A percentile compares a stretch with the other conserved stretches of the same genome.
phyloP scores from a whole-genome alignment of 495 filamentous ascomycete genomes.

The Hyaloscypha variabilis region DNA sequence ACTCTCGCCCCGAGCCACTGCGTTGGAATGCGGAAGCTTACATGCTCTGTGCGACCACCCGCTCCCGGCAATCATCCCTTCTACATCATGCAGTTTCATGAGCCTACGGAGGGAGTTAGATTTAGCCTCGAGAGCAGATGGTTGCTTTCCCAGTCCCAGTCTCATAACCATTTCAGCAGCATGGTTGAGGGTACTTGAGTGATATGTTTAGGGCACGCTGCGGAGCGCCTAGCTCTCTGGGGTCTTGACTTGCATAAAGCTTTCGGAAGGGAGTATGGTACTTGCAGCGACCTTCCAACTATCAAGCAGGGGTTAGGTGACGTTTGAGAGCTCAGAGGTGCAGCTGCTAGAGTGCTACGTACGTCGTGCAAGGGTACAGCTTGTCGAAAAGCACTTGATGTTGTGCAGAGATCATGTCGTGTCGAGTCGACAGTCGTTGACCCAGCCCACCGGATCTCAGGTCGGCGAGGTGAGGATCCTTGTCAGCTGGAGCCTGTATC shows the following conservation, averaged over 20 bases:
- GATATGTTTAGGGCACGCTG: background rate
- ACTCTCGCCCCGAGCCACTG: background rate
- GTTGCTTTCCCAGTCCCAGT: too few species aligned
- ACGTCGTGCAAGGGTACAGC: background rate
- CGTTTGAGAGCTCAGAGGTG: background rate
- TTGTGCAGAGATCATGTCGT: constrained; percentile 4
- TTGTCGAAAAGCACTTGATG: background rate
- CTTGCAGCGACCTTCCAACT: background rate
- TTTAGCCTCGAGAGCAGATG: background rate
- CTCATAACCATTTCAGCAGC: too few species aligned
- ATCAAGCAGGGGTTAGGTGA: background rate
- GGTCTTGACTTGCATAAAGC: background rate
- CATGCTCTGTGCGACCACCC: constrained; percentile 3
- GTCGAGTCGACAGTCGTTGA: constrained; percentile 6
- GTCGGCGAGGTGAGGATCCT: constrained; percentile 4
- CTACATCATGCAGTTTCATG: background rate
- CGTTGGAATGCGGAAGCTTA: constrained; percentile 1
- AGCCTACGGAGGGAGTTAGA: background rate
- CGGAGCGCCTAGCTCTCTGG: background rate
- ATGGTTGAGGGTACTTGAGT: too few species aligned
- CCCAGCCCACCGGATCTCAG: constrained; percentile 1
- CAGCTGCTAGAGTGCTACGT: background rate
- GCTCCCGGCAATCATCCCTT: background rate
- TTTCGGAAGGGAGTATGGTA: background rate
- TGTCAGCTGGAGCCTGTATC: background rate